Conservation (phyloP, 2,329 filamentous ascomycete genomes). For the Diaporthe australafricana region DNA sequence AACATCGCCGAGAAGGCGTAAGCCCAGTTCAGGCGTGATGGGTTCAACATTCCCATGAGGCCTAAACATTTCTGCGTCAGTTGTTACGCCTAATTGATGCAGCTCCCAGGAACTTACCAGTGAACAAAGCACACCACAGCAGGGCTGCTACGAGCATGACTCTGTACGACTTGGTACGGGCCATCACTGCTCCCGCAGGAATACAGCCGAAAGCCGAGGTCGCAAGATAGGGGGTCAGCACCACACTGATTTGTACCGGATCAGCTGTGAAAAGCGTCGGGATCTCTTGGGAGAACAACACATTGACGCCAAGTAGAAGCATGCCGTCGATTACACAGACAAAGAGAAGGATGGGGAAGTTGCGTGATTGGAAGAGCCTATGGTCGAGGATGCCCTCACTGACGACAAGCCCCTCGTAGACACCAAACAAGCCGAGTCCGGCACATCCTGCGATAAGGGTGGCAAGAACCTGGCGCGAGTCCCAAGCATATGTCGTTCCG, state of each 20-base stretch:
- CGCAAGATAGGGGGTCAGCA: constrained; percentile 27
- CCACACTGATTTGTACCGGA: constrained; percentile 23
- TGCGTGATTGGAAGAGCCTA: constrained; percentile 27
- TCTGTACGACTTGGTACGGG: constrained; percentile 15
- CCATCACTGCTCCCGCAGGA: constrained; percentile 31
- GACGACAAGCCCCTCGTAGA: constrained; percentile 22
- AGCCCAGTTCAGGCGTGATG: constrained; percentile 12
- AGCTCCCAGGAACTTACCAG: background rate
- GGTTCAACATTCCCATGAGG: constrained; percentile 29
- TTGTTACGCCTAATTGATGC: background rate
- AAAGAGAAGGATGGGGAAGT: constrained; percentile 28
- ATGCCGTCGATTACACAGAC: constrained; percentile 33
- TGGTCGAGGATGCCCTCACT: constrained; percentile 31
- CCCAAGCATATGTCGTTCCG: constrained; percentile 30
- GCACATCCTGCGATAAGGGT: constrained; percentile 9
- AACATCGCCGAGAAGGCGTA: constrained; percentile 31
- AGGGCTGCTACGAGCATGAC: constrained; percentile 24
- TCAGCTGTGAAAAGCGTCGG: constrained; percentile 29
- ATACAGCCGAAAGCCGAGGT: constrained; percentile 31
- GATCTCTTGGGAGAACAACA: constrained; percentile 31
- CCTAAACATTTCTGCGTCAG: background rate
- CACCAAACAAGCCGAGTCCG: constrained; percentile 15
- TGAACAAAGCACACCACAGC: constrained; percentile 31
- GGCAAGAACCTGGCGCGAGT: constrained; percentile 22
- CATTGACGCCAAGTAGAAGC: constrained; percentile 32